Conservation (phyloP, 257 asterid species). For the Capsicum pubescens region DNA sequence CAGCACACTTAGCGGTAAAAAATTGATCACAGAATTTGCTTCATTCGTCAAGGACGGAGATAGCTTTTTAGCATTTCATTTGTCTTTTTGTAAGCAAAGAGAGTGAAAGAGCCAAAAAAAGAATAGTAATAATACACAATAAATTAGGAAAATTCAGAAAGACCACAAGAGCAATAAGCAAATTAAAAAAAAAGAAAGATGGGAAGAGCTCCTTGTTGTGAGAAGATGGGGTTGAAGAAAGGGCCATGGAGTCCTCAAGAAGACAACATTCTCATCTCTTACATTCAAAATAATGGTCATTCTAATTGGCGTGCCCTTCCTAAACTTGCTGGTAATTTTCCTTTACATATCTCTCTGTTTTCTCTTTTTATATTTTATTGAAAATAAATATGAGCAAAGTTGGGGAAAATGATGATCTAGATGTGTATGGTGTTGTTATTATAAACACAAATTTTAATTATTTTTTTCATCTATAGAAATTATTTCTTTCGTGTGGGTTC, state of each 20-base stretch:
- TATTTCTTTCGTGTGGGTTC: no score
- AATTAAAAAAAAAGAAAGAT: background rate
- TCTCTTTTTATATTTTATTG: background rate
- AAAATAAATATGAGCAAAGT: background rate
- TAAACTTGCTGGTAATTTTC: constrained; percentile 27
- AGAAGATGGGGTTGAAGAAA: constrained; percentile 32
- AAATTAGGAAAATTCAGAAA: background rate
- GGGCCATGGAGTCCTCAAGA: constrained; percentile 35
- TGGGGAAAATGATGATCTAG: background rate
- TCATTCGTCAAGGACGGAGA: no score
- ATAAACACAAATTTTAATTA: no score
- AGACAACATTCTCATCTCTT: constrained; percentile 31
- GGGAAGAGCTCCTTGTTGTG: constrained; percentile 35
- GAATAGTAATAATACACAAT: background rate
- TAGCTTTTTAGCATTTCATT: background rate
- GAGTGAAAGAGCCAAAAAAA: background rate
- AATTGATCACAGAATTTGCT: no score
- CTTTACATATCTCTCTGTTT: background rate
- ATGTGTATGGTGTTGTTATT: no score
- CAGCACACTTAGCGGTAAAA: no score
- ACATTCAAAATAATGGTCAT: constrained; percentile 30
- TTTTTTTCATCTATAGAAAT: no score
- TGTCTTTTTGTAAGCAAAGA: background rate
- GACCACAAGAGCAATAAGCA: background rate
- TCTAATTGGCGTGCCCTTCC: constrained; percentile 33